Evolutionary conservation across 2,329 filamentous ascomycete species (phyloP).

Genomic region (Aspergillus sp.): DNA sequence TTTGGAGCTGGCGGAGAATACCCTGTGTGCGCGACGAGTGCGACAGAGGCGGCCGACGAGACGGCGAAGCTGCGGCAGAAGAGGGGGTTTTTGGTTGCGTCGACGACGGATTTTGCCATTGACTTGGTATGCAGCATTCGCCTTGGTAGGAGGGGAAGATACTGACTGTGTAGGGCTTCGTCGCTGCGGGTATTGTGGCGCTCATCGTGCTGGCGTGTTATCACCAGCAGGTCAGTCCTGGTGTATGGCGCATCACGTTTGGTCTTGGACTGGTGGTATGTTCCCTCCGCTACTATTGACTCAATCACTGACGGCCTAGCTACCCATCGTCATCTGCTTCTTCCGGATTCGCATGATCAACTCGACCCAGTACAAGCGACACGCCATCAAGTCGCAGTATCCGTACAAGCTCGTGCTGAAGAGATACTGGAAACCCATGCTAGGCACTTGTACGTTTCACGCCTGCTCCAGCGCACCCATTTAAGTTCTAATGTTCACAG

Average conservation of each 20-base stretch:
- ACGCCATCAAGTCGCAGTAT: conserved; percentile 44
- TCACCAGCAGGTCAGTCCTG: conserved; percentile 15
- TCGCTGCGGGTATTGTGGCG: conserved; percentile 21
- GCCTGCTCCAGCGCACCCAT: too few relatives aligned
- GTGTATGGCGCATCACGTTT: conserved; percentile 51
- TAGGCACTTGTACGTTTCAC: conserved; percentile 39
- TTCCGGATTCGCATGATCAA: conserved; percentile 54
- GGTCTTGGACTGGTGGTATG: conserved; percentile 46
- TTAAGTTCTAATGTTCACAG: conserved; percentile 4
- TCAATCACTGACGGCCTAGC: conserved; percentile 17
- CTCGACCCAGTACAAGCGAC: conserved; percentile 49
- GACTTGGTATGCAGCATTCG: conserved; percentile 14
- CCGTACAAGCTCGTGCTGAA: conserved; percentile 50
- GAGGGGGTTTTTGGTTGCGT: conserved; percentile 25
- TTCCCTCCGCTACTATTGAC: background rate
- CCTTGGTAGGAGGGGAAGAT: background rate
- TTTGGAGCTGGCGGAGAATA: conserved; percentile 44
- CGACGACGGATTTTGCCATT: conserved; percentile 24
- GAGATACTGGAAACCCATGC: conserved; percentile 49
- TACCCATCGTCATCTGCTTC: conserved; percentile 51
- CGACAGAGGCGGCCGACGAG: conserved; percentile 26
- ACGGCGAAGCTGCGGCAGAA: conserved; percentile 16
- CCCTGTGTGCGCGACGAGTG: conserved; percentile 26
- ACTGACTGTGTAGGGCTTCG: conserved; percentile 18
- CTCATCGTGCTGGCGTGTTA: conserved; percentile 25